phyloP scores from a whole-genome alignment of 768 basidiomycete genomes.

The Kockovaella imperatae region DNA sequence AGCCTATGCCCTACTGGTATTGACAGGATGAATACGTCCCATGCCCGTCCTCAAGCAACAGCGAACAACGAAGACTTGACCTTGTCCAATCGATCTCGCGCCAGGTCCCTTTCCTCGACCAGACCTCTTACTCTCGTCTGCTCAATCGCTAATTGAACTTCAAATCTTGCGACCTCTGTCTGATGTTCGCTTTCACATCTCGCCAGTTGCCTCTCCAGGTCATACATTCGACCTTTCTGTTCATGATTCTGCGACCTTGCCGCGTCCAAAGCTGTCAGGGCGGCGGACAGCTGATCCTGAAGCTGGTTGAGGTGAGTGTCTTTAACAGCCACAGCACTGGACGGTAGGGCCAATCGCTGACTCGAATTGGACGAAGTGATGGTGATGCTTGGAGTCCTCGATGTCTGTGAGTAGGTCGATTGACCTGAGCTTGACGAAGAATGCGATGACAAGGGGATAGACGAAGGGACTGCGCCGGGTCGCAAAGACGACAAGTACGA shows the following conservation, averaged over 20 bases:
- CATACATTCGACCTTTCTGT: constrained; percentile 14
- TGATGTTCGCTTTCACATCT: constrained; percentile 13
- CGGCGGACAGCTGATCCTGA: constrained; percentile 23
- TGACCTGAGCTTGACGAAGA: no score
- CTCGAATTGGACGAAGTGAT: constrained; percentile 27
- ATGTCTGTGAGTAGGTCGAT: no score
- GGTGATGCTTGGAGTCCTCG: constrained; percentile 24
- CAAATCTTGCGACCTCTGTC: constrained; percentile 19
- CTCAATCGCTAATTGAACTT: constrained; percentile 29
- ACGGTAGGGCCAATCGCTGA: constrained; percentile 7
- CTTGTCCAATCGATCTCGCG: constrained; percentile 31
- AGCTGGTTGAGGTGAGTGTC: constrained; percentile 17
- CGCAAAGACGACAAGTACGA: neutral
- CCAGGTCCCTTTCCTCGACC: constrained; percentile 31
- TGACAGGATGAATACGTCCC: no score
- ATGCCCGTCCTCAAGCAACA: constrained; percentile 8
- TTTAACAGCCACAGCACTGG: constrained; percentile 5
- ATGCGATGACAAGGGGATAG: neutral
- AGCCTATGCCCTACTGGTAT: no score
- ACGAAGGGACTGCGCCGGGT: neutral
- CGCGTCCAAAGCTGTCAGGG: constrained; percentile 21
- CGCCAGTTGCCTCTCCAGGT: constrained; percentile 17
- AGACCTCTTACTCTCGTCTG: constrained; percentile 19
- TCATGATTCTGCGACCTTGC: constrained; percentile 7
- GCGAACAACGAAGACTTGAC: constrained; percentile 34